Percentiles rank a stretch among this genome's conserved stretches.
phyloP scores from a whole-genome alignment of 805 yeast species.

The Metschnikowia shivogae region DNA sequence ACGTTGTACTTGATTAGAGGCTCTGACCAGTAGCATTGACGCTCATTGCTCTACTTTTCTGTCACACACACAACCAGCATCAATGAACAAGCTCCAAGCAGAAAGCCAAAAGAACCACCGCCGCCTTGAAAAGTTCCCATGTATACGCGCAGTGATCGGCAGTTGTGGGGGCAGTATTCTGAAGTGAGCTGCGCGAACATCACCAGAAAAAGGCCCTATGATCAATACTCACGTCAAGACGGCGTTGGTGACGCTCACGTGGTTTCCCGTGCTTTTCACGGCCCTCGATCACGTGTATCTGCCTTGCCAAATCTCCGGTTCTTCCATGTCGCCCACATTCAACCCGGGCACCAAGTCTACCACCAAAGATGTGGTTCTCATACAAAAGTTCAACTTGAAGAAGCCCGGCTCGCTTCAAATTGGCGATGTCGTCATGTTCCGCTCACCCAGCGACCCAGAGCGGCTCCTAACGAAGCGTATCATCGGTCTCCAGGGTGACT shows the following conservation, averaged over 20 bases:
- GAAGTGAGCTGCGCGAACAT: background rate
- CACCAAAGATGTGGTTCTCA: slow-evolving; percentile 56
- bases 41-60: no score
- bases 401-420: slow-evolving; percentile 43
- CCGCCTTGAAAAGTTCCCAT: no score
- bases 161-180: background rate
- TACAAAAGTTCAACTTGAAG: slow-evolving; percentile 61
- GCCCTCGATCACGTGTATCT: slow-evolving; percentile 67
- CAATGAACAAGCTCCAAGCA: background rate
- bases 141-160: no score
- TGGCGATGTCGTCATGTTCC: slow-evolving; percentile 72
- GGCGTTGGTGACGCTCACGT: slow-evolving; percentile 36
- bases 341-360: slow-evolving; percentile 57
- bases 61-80: background rate
- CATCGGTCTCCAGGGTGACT: slow-evolving; percentile 71
- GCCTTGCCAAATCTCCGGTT: slow-evolving; percentile 71
- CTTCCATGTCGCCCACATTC: slow-evolving; percentile 85
- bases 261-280: slow-evolving; percentile 79
- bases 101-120: background rate
- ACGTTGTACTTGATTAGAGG: slow-evolving; percentile 52
- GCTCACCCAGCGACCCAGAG: slow-evolving; percentile 79
- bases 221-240: slow-evolving; percentile 17
- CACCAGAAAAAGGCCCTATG: background rate
- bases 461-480: slow-evolving; percentile 75
- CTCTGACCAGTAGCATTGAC: slow-evolving; percentile 6